Conservation (phyloP, 768 basidiomycete species). For the Amanita subjunquillea region DNA sequence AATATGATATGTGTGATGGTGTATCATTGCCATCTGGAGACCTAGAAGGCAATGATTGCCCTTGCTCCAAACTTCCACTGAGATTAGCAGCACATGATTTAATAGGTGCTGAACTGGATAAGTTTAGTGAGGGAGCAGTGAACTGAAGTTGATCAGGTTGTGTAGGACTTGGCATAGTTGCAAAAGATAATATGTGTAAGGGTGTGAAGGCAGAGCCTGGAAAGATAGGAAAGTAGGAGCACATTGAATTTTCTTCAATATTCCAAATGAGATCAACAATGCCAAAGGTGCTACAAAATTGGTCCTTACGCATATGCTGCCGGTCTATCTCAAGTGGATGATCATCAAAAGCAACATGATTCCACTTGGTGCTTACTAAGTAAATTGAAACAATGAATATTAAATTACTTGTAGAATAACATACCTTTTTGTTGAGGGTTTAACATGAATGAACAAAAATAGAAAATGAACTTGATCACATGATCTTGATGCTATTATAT, state of each 20-base stretch:
- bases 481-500: too few species aligned
- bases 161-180: too few species aligned
- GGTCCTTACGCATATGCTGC: background rate
- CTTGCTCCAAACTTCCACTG: too few species aligned
- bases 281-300: background rate
- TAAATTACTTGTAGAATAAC: background rate
- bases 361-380: background rate
- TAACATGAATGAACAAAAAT: background rate
- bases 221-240: background rate
- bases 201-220: too few species aligned
- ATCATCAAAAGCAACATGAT: background rate
- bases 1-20: too few species aligned
- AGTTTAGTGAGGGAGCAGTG: too few species aligned
- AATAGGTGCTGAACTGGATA: too few species aligned
- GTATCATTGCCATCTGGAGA: too few species aligned
- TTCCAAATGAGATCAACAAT: conserved; percentile 29
- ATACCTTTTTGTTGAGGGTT: background rate
- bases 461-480: background rate
- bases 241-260: background rate
- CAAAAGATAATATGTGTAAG: too few species aligned
- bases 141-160: too few species aligned
- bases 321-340: background rate
- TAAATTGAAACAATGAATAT: background rate
- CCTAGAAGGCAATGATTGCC: too few species aligned
- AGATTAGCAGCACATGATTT: too few species aligned